phyloP scores from a whole-genome alignment of 164 flowering plant genomes.

The Chimonanthus salicifolius region DNA sequence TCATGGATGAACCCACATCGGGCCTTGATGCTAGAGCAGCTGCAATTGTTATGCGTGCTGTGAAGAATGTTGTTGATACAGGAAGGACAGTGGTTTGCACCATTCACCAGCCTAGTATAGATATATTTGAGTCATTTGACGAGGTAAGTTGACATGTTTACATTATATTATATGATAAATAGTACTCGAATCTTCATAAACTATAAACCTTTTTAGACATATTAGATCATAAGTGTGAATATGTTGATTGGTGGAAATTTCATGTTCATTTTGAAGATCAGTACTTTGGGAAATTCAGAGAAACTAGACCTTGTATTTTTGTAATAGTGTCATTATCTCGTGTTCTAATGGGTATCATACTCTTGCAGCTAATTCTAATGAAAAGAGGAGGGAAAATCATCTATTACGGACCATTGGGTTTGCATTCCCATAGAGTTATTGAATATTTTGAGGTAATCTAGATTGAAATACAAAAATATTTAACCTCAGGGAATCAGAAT shows the following conservation, averaged over 20 bases:
- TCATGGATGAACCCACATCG: conserved; percentile 85
- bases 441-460: conserved; percentile 56
- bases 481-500: not conserved
- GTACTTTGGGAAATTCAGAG: too few species aligned
- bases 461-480: not conserved
- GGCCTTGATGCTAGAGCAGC: conserved; percentile 89
- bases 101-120: conserved; percentile 69
- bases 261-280: not conserved
- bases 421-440: conserved; percentile 42
- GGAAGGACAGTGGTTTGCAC: conserved; percentile 71
- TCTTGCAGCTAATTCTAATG: conserved; percentile 47
- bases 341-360: not conserved
- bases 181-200: too few species aligned
- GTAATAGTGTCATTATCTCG: not conserved
- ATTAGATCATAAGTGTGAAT: too few species aligned
- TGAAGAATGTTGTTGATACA: conserved; percentile 53
- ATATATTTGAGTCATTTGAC: conserved; percentile 76
- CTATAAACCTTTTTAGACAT: too few species aligned
- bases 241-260: too few species aligned
- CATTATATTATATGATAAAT: too few species aligned
- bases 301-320: not conserved
- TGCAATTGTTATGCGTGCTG: conserved; percentile 81
- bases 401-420: conserved; percentile 60
- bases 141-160: conserved; percentile 39
- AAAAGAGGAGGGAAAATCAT: conserved; percentile 56